phyloP scores from a whole-genome alignment of 345 rosid species.

The Moringa oleifera region DNA sequence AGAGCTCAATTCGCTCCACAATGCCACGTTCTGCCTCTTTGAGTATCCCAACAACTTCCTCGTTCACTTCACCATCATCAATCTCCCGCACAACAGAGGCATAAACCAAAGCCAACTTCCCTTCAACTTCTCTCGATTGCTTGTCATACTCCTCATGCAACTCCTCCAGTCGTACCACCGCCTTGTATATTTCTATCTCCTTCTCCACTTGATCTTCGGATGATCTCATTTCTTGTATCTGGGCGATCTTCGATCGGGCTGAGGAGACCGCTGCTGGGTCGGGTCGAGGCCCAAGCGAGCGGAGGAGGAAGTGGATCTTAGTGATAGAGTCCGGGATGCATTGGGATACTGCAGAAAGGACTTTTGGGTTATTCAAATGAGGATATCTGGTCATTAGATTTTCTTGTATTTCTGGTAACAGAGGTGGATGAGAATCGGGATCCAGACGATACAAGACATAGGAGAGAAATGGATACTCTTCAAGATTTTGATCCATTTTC shows the following conservation, averaged over 20 bases:
- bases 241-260: slow-evolving; percentile 55
- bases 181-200: slow-evolving; percentile 44
- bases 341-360: slow-evolving; percentile 45
- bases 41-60: slow-evolving; percentile 51
- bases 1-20: slow-evolving; percentile 57
- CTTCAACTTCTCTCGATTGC: slow-evolving; percentile 63
- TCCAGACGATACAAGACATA: slow-evolving; percentile 47
- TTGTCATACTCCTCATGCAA: slow-evolving; percentile 57
- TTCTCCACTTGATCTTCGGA: slow-evolving; percentile 45
- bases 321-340: slow-evolving; percentile 44
- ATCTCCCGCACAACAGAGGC: slow-evolving; percentile 27
- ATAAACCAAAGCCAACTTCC: slow-evolving; percentile 51
- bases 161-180: slow-evolving; percentile 59
- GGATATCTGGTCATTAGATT: slow-evolving; percentile 38
- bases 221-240: slow-evolving; percentile 36
- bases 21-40: slow-evolving; percentile 34
- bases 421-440: slow-evolving; percentile 30
- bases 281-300: slow-evolving; percentile 70
- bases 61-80: slow-evolving; percentile 35
- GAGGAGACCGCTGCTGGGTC: slow-evolving; percentile 55
- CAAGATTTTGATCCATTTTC: slow-evolving; percentile 51
- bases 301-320: slow-evolving; percentile 53
- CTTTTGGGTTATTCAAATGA: slow-evolving; percentile 32
- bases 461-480: slow-evolving; percentile 50
- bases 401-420: slow-evolving; percentile 31